phyloP scores from a whole-genome alignment of 495 filamentous ascomycete genomes.

The Penicillium alfredii region DNA sequence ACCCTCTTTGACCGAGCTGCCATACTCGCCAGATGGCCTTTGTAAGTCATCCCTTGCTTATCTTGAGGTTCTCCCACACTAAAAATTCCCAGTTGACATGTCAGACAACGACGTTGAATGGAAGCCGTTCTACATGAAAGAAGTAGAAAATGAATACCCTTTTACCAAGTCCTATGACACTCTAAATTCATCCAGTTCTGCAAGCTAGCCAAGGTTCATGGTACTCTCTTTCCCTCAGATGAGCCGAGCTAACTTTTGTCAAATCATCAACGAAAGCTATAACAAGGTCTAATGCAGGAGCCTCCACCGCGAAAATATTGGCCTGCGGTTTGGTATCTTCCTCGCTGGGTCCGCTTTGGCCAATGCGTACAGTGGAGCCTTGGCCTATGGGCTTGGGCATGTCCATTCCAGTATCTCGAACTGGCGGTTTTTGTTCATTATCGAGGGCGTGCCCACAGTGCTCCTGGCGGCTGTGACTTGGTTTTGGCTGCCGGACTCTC shows the following conservation, averaged over 20 bases:
- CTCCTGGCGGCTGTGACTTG: conserved; percentile 7
- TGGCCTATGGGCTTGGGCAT: conserved; percentile 16
- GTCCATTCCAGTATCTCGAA: conserved; percentile 16
- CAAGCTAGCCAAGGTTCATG: conserved; percentile 2
- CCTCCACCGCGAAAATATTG: conserved; percentile 7
- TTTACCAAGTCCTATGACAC: conserved; percentile 7
- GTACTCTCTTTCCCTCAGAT: background rate
- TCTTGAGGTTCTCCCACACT: background rate
- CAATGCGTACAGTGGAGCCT: conserved; percentile 13
- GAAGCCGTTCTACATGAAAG: conserved; percentile 3
- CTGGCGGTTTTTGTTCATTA: conserved; percentile 36
- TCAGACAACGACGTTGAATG: conserved; percentile 7
- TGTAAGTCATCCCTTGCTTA: conserved; percentile 2
- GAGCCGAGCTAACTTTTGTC: background rate
- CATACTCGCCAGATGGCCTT: conserved; percentile 4
- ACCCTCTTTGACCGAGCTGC: conserved; percentile 2
- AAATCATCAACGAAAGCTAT: conserved; percentile 11
- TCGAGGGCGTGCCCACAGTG: conserved; percentile 19
- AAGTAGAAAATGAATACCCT: conserved; percentile 4
- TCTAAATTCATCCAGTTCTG: conserved; percentile 7
- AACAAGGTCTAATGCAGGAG: conserved; percentile 5
- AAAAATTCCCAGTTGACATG: conserved; percentile 1
- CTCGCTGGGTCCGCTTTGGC: conserved; percentile 13
- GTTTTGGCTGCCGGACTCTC: conserved; percentile 14
- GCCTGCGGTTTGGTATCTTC: conserved; percentile 11